Percentiles rank a stretch among this genome's conserved stretches.
phyloP scores from a whole-genome alignment of 2,329 filamentous ascomycete species.

The Fusarium sp. region DNA sequence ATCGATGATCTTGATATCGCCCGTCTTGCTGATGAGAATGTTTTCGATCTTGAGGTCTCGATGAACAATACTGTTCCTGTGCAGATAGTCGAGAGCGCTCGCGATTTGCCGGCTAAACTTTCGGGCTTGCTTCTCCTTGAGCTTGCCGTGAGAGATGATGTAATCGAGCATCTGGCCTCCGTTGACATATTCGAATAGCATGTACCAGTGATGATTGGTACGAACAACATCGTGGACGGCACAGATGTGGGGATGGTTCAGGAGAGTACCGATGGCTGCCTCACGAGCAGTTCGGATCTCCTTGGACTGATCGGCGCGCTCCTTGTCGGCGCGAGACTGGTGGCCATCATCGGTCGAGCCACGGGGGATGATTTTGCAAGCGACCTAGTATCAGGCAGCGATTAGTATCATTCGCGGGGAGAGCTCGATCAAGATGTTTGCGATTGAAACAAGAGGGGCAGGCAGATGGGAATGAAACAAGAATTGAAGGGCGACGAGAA shows the following conservation, averaged over 20 bases:
- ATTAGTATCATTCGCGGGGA: slow-evolving; percentile 29
- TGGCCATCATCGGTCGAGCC: slow-evolving; percentile 89
- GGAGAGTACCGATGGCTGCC: slow-evolving; percentile 93
- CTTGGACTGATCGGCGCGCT: slow-evolving; percentile 94
- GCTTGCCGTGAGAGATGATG: slow-evolving; percentile 96
- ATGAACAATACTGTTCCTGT: slow-evolving; percentile 98
- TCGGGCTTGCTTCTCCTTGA: slow-evolving; percentile 98
- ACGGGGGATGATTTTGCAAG: slow-evolving; percentile 96
- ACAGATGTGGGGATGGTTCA: slow-evolving; percentile 96
- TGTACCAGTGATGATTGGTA: slow-evolving; percentile 99
- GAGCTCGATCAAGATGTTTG: slow-evolving; percentile 9
- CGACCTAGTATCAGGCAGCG: slow-evolving; percentile 66
- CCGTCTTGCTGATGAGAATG: slow-evolving; percentile 98
- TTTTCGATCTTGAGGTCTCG: slow-evolving; percentile 99
- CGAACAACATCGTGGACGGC: slow-evolving; percentile 94
- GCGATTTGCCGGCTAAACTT: slow-evolving; percentile 98
- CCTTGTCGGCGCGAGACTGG: slow-evolving; percentile 77
- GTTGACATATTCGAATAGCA: slow-evolving; percentile 99
- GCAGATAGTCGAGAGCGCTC: slow-evolving; percentile 95
- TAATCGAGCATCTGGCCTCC: slow-evolving; percentile 99
- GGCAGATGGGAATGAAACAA: slow-evolving; percentile 9
- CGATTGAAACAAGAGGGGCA: slow-evolving; percentile 26
- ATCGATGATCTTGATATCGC: slow-evolving; percentile 99
- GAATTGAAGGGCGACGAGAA: not conserved
- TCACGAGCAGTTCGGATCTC: slow-evolving; percentile 95